A percentile compares a stretch with the other conserved stretches of the same genome.
phyloP scores from a whole-genome alignment of 306 rosid genomes.

The Cucurbita argyrosperma region DNA sequence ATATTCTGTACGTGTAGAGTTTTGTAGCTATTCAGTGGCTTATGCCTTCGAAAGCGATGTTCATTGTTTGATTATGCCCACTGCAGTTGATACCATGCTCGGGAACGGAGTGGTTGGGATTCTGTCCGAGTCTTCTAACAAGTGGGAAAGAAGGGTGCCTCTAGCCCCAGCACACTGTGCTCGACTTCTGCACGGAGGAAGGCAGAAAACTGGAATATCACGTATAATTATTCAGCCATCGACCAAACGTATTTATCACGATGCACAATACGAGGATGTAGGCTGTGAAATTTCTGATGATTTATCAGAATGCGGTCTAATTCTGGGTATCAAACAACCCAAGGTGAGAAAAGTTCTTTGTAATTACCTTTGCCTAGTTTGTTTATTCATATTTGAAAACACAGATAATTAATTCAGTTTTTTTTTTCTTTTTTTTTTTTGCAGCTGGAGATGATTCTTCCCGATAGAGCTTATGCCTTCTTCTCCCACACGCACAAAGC shows the following conservation, averaged over 20 bases:
- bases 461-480: slow-evolving; percentile 79
- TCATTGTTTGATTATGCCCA: background rate
- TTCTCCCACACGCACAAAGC: slow-evolving; percentile 96
- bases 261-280: slow-evolving; percentile 64
- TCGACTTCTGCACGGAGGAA: slow-evolving; percentile 46
- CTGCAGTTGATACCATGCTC: slow-evolving; percentile 29
- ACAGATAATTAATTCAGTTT: background rate
- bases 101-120: slow-evolving; percentile 91
- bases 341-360: slow-evolving; percentile 25
- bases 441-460: slow-evolving; percentile 80
- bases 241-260: slow-evolving; percentile 67
- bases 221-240: slow-evolving; percentile 78
- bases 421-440: background rate
- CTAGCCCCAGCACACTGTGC: slow-evolving; percentile 88
- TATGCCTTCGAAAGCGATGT: background rate
- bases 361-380: background rate
- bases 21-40: background rate
- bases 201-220: slow-evolving; percentile 35
- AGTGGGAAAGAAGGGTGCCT: slow-evolving; percentile 95
- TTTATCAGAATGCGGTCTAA: slow-evolving; percentile 71
- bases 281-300: slow-evolving; percentile 83
- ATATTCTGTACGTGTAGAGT: too few relatives aligned
- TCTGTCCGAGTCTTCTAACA: slow-evolving; percentile 55
- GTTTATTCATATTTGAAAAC: background rate
- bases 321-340: slow-evolving; percentile 83